Evolutionary conservation across 78 protist genomes (phyloP), one percentile per base, ranked within the genome.

Genomic region (Tieghemostelium lacteum): DNA sequence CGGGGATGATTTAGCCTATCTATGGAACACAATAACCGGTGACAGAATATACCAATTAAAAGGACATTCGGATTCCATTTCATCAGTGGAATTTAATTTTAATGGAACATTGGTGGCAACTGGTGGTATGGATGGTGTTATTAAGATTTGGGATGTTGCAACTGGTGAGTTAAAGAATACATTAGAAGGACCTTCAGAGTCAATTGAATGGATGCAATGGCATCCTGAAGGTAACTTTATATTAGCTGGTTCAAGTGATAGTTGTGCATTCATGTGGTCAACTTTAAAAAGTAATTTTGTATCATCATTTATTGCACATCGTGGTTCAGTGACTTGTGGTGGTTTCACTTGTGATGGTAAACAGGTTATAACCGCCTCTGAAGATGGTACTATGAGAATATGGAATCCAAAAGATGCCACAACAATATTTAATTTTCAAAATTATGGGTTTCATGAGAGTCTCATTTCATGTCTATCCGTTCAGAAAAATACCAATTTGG

Each of bases 41-140:
- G 58, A 85, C 16, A 73, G 33, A 33, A 58, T 86, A 22, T 42
- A 49, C 28, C 74, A 42, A 39, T 36, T 94, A 16, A 39, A 61
- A 60, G 95, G 95, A 16, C 96, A 94, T 73, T 86, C 76, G 0
- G 96, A 89, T 58, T 54, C 95, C 8, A 69, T 94, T 26, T 17
- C 75, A 3, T 20, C 71, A 14, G 52, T 94, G 4, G 57, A 40
- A 20, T 94, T 94, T 94, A 94, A 73, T 60, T 37, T 63, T 69
- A 93, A 73, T 36, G 95, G 95, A 29, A 73, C 28, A 33, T 61
- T 94, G 20, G 52, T 93, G 10, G 96, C 96, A 37, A 94, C 96
- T 40, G 96, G 93, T 57, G 94, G 86, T 29, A 69, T 77, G 77
- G 94, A 91, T 54, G 85, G 88, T 58, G 2, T 61, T 8, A 92